These are phyloP conservation scores for Kickxella alabastrina DNA, from an alignment of 192 early-diverging fungal species.

Conservation along the genomic window DNA sequence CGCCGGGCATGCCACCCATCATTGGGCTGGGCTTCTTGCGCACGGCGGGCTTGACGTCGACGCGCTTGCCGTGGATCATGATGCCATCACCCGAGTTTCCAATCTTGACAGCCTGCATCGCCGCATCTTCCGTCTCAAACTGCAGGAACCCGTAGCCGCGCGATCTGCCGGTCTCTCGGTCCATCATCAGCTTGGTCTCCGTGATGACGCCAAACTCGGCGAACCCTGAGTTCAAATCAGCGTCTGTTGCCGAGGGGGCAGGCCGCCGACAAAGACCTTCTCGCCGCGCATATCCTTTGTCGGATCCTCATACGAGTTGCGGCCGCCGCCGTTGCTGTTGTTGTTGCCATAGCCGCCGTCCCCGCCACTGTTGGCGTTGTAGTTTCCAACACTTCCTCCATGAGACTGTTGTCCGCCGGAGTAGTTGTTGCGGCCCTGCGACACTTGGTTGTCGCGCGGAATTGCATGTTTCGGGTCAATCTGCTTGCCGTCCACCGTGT, in stretches of 20 bases:
- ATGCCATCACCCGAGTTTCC: slow-evolving; percentile 38
- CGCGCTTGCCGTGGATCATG: slow-evolving; percentile 46
- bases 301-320: slow-evolving; percentile 15
- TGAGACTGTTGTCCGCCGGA: neutral
- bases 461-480: slow-evolving; percentile 53
- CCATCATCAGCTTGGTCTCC: slow-evolving; percentile 83
- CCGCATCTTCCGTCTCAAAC: slow-evolving; percentile 74
- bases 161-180: slow-evolving; percentile 76
- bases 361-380: too few species aligned
- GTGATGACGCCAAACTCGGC: slow-evolving; percentile 76
- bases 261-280: slow-evolving; percentile 92
- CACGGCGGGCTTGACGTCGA: slow-evolving; percentile 43
- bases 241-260: slow-evolving; percentile 79
- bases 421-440: slow-evolving; percentile 6
- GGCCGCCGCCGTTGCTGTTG: neutral
- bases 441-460: slow-evolving; percentile 35
- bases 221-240: slow-evolving; percentile 81
- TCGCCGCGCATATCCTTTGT: slow-evolving; percentile 42
- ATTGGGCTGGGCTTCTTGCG: slow-evolving; percentile 35
- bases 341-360: neutral
- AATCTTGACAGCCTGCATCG: slow-evolving; percentile 41
- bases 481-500: slow-evolving; percentile 67
- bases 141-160: slow-evolving; percentile 92
- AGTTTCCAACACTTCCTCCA: neutral
- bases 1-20: slow-evolving; percentile 14